Conservation (phyloP, 768 basidiomycete species). For the Mrakia frigida region DNA sequence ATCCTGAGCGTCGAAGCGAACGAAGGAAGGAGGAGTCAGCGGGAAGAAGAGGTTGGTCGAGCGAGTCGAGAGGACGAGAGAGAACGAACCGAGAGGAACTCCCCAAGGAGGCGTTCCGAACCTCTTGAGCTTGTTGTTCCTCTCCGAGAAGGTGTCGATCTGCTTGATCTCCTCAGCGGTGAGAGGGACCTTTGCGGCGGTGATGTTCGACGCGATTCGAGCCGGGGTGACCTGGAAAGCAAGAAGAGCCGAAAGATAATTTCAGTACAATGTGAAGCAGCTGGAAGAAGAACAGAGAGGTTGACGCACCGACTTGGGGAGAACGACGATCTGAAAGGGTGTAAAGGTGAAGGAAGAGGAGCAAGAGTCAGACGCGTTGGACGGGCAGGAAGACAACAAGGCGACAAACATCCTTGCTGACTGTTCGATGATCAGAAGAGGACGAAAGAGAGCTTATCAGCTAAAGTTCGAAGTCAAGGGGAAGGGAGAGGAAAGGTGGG, state of each 20-base stretch:
- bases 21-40: background rate
- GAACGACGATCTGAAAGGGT: background rate
- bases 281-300: conserved; percentile 54
- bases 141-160: conserved; percentile 3
- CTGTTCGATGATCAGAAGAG: background rate
- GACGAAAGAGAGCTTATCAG: no score
- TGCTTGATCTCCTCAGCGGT: conserved; percentile 1
- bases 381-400: no score
- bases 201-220: conserved; percentile 10
- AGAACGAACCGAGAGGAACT: background rate
- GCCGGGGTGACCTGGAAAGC: background rate
- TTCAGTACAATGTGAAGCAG: no score
- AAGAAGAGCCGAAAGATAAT: no score
- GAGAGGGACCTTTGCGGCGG: background rate
- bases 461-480: no score
- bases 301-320: conserved; percentile 10
- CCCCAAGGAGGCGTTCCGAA: conserved; percentile 3
- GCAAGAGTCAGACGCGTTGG: no score
- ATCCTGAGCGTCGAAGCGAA: background rate
- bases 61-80: background rate
- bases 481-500: background rate
- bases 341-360: no score
- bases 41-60: background rate
- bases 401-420: background rate
- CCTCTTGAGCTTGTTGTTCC: background rate